Conservation (phyloP, 495 filamentous ascomycete species). For the Penicillium roqueforti region DNA sequence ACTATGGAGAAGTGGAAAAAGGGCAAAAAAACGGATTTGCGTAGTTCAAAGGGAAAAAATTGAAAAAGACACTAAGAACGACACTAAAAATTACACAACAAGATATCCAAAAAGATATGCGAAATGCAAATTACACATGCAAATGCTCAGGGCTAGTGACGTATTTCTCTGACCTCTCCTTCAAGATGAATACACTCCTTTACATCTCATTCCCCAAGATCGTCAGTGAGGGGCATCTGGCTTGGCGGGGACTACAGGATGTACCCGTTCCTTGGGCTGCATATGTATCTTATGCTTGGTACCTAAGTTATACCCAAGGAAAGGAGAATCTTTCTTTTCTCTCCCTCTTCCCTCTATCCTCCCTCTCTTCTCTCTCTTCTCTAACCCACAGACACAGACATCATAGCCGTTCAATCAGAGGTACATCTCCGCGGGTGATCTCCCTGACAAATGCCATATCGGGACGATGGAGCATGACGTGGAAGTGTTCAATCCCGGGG, state of each 20-base stretch:
- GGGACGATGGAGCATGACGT: conserved; percentile 81
- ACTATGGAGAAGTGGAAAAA: conserved; percentile 4
- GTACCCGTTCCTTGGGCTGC: neutral
- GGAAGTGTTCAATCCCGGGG: conserved; percentile 88
- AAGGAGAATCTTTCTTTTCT: too few relatives aligned
- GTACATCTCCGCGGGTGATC: conserved; percentile 72
- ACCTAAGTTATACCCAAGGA: too few relatives aligned
- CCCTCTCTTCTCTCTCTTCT: too few relatives aligned
- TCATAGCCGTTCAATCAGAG: conserved; percentile 41
- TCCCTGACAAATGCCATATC: conserved; percentile 63
- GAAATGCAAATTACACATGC: neutral
- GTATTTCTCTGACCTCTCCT: neutral
- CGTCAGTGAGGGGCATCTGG: conserved; percentile 1
- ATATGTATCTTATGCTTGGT: neutral
- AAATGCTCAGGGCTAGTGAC: conserved; percentile 20
- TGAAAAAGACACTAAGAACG: conserved; percentile 2
- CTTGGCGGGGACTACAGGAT: neutral
- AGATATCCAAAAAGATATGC: neutral
- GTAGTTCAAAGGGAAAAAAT: conserved; percentile 3
- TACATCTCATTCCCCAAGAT: neutral
- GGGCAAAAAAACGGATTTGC: conserved; percentile 10
- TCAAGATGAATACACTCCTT: too few relatives aligned
- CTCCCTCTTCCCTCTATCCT: too few relatives aligned
- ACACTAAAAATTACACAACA: neutral
- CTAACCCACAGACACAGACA: neutral